Evolutionary conservation across 75 land plant species (phyloP).

Genomic region (Pinus tabuliformis): DNA sequence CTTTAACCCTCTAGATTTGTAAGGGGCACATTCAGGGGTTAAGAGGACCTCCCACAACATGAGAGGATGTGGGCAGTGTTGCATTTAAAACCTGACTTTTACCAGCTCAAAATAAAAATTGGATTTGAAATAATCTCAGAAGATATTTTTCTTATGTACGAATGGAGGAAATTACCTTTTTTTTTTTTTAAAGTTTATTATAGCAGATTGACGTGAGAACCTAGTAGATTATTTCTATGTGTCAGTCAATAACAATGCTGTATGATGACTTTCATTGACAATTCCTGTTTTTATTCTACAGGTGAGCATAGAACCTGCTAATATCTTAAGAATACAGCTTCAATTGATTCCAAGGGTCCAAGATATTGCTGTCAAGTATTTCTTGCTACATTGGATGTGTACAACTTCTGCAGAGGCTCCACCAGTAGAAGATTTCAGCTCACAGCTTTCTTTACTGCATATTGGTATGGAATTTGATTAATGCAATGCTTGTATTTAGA

Average conservation of each 20-base stretch:
- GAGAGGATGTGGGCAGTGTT: too few relatives aligned
- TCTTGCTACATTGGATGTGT: slow-evolving; percentile 65
- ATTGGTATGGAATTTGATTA: slow-evolving; percentile 43
- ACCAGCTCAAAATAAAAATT: too few relatives aligned
- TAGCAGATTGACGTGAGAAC: background rate
- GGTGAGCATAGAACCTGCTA: slow-evolving; percentile 50
- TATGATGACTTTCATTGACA: background rate
- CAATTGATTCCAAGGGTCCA: slow-evolving; percentile 62
- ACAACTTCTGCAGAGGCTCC: slow-evolving; percentile 58
- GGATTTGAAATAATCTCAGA: too few relatives aligned
- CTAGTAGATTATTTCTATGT: background rate
- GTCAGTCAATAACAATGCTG: background rate
- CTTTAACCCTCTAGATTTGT: too few relatives aligned
- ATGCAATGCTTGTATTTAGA: background rate
- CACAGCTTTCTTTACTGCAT: slow-evolving; percentile 70
- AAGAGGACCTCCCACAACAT: too few relatives aligned
- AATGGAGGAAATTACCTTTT: background rate
- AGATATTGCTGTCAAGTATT: slow-evolving; percentile 51
- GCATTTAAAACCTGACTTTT: too few relatives aligned
- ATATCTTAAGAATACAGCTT: slow-evolving; percentile 54
- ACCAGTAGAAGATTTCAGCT: slow-evolving; percentile 77
- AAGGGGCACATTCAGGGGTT: too few relatives aligned
- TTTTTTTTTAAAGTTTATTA: background rate
- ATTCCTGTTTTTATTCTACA: slow-evolving; percentile 21
- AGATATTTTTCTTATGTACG: too few relatives aligned